Base-by-base conservation (phyloP, 2,329 filamentous ascomycete genomes). In the Cladosporium sphaerospermum region DNA sequence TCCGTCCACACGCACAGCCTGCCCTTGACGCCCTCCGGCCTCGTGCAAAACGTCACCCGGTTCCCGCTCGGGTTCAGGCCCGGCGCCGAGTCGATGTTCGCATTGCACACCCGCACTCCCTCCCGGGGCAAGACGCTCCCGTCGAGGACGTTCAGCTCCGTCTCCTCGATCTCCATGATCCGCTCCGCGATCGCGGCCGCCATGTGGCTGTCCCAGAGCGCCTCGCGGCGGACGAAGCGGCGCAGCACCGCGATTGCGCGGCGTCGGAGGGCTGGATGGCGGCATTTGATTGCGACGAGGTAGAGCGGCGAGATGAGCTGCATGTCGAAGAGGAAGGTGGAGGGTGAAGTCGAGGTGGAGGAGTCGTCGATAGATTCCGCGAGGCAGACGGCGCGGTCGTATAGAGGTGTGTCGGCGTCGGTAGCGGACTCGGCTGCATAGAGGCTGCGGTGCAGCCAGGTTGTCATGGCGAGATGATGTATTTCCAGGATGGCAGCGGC, bases 291-390 rank as follows among this genome's bases (percentile, higher is more conserved):
- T 2, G 55, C 56, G 3, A 62, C 48, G 31, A 58, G 57, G 45
- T 60, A 64, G 18, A 65, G 37, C 2, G 61, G 60, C 2, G 59
- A 57, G 9, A 64, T 56, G 39, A 57, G 53, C n/a, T 55, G 57
- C 54, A 62, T 62, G 52, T 63, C 59, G 51, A 65, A 62, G 13
- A 62, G 55, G 49, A 63, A 65, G 2, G 52, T 56, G 3, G 61
- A 49, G 2, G 53, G n/a, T 9, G 39, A 14, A 1, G 42, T n/a
- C 10, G 52, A 18, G 39, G n/a, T 42, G 31, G 57, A n/a, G 40
- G 47, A 44, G 19, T 11, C 28, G 31, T 55, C 43, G 34, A 57
- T 45, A 31, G 39, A 45, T 40, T 60, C 55, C 6, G 51, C 56
- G 2, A 60, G 45, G 31, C 23, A 52, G 33, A 63, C 57, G 10